Base-by-base conservation (phyloP, 2,329 filamentous ascomycete species). In the Triangularia verruculosa region DNA sequence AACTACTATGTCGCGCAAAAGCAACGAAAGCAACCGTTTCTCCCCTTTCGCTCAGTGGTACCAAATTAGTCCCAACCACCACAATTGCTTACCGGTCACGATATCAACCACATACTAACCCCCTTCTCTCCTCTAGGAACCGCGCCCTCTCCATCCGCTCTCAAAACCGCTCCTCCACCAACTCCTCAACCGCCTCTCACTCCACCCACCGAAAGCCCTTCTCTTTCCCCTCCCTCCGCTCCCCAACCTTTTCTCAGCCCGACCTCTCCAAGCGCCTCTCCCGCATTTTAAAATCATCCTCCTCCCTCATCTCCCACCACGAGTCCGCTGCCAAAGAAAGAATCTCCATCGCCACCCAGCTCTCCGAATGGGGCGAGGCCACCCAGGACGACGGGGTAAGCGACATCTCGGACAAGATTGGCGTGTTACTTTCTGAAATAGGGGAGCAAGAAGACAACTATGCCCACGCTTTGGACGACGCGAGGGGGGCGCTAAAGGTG, bases 361-460 rank as follows among this genome's bases (percentile, higher is more conserved):
- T 99, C 53, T 96, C 92, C 7, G 93, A 98, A 70, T 99, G 95
- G 95, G 95, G 95, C 63, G 93, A 98, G 79, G 86, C 91, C 65
- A 97, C 93, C 1, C 86, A 87, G 60, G 95, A 99, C 73, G 92
- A 96, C 66, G 87, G 88, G 59, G 83, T 98, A 72, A 92, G 87
- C 59, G 95, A 98, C 74, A 86, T 99, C 70, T 93, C 91, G 64
- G 95, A 98, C 83, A 99, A 99, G 83, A 83, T 99, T 59, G 95
- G 93, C 59, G 94, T 98, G 43, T 81, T 99, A 71, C 82, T 99
- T 65, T 90, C 91, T 22, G 95, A 98, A 81, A 87, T 99, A 66
- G 95, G 93, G 59, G 93, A 97, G 78, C 93, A 96, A 77, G 95
- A 99, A 76, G 93, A 97, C 70, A 74, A 83, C 54, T 98, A 93